Percentiles rank a stretch among this genome's conserved stretches.
These are phyloP conservation scores for Stachybotrys chlorohalonatus DNA, from an alignment of 2,329 filamentous ascomycete species.

Conservation along the genomic window DNA sequence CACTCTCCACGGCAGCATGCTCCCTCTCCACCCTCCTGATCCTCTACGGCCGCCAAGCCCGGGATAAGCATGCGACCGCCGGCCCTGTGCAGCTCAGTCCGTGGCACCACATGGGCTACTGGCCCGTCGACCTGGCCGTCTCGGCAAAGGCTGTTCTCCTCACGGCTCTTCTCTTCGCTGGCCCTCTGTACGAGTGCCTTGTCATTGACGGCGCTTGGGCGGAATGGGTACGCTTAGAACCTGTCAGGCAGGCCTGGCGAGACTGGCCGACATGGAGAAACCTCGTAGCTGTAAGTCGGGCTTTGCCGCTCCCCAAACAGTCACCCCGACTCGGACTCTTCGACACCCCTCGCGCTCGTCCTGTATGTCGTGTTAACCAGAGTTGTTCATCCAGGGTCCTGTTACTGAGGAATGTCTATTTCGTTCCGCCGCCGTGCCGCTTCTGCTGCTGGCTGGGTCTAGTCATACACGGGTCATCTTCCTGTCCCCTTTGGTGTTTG, in stretches of 20 bases:
- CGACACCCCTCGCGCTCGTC: not conserved
- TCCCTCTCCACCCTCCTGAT: conserved; percentile 58
- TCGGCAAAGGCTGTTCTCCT: conserved; percentile 56
- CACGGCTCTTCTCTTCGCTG: conserved; percentile 71
- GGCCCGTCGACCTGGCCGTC: conserved; percentile 63
- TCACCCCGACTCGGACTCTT: not conserved
- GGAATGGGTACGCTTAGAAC: conserved; percentile 48
- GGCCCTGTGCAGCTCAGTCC: conserved; percentile 36
- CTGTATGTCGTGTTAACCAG: not conserved
- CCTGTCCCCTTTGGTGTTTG: conserved; percentile 80
- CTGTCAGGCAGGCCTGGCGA: conserved; percentile 50
- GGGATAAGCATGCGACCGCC: conserved; percentile 11
- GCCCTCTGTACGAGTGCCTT: conserved; percentile 72
- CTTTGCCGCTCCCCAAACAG: too few species aligned
- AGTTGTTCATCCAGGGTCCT: conserved; percentile 50
- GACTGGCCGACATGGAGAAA: conserved; percentile 84
- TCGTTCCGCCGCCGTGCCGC: conserved; percentile 73
- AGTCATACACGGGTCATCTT: conserved; percentile 57
- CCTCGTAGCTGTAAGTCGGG: conserved; percentile 62
- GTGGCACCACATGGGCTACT: conserved; percentile 68
- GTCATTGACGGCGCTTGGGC: conserved; percentile 64
- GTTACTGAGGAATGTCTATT: conserved; percentile 92
- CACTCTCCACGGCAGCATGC: conserved; percentile 62
- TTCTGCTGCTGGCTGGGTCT: conserved; percentile 65
- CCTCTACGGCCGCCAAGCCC: conserved; percentile 31